Conservation (phyloP, 805 yeast species). For the Naumovozyma castellii region DNA sequence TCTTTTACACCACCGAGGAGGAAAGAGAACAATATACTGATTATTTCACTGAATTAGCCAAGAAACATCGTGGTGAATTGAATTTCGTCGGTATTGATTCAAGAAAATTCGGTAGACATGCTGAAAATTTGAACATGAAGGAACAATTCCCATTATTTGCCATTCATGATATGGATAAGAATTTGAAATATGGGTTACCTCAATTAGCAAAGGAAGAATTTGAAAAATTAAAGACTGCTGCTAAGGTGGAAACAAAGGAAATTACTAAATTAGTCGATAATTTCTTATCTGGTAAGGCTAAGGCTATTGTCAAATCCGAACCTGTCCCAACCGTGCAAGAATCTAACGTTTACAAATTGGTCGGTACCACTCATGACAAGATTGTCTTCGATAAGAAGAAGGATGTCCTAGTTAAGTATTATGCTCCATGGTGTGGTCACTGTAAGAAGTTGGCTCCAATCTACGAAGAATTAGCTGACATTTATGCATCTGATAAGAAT, state of each 20-base stretch:
- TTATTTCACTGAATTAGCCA: conserved; percentile 53
- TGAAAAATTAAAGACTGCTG: conserved; percentile 16
- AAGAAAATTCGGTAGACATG: conserved; percentile 73
- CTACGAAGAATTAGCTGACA: conserved; percentile 76
- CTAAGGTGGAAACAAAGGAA: conserved; percentile 40
- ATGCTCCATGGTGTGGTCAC: conserved; percentile 98
- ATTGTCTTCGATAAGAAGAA: conserved; percentile 47
- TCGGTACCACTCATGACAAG: conserved; percentile 73
- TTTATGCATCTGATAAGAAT: conserved; percentile 44
- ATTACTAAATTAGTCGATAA: conserved; percentile 55
- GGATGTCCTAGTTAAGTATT: conserved; percentile 80
- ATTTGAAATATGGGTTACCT: conserved; percentile 69
- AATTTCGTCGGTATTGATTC: conserved; percentile 89
- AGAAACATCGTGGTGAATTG: conserved; percentile 66
- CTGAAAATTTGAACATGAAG: conserved; percentile 76
- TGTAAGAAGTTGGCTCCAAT: conserved; percentile 86
- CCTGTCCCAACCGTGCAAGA: conserved; percentile 78
- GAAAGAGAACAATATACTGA: conserved; percentile 51
- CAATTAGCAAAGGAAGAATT: conserved; percentile 38
- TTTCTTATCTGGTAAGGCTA: conserved; percentile 52
- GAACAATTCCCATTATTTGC: conserved; percentile 86
- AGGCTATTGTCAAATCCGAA: conserved; percentile 75
- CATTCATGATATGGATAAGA: conserved; percentile 60
- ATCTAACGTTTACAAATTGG: conserved; percentile 63
- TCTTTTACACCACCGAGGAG: conserved; percentile 66